Evolutionary conservation across 495 filamentous ascomycete species (phyloP).

Genomic region (Hypomontagnella monticulosa): DNA sequence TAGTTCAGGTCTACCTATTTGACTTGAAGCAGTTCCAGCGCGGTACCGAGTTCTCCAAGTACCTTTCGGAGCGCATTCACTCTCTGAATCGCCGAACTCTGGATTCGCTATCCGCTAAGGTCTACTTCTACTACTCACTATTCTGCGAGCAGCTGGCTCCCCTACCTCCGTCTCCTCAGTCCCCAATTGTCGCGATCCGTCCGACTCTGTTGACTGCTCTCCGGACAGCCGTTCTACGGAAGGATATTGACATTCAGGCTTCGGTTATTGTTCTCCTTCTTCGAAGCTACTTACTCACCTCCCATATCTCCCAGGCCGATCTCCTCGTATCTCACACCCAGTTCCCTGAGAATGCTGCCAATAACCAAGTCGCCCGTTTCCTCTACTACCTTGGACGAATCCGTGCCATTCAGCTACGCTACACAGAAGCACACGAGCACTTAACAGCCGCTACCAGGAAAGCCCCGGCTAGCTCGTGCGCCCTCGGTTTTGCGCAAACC

Average conservation of each 20-base stretch:
- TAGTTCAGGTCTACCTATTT: conserved; percentile 88
- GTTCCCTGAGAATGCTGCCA: conserved; percentile 91
- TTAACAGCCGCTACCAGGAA: conserved; percentile 92
- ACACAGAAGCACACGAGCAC: conserved; percentile 96
- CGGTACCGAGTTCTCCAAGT: conserved; percentile 83
- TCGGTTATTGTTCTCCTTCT: conserved; percentile 93
- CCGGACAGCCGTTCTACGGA: conserved; percentile 90
- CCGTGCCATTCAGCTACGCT: conserved; percentile 93
- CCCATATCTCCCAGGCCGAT: conserved; percentile 96
- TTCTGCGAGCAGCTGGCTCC: conserved; percentile 91
- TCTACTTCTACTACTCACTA: conserved; percentile 96
- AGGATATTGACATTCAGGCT: conserved; percentile 95
- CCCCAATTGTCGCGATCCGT: conserved; percentile 84
- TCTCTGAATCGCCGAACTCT: conserved; percentile 90
- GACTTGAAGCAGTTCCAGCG: conserved; percentile 81
- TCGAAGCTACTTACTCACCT: conserved; percentile 94
- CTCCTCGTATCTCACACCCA: conserved; percentile 92
- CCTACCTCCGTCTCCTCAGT: conserved; percentile 84
- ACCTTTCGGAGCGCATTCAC: conserved; percentile 84
- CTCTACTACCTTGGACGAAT: conserved; percentile 96
- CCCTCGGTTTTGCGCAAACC: conserved; percentile 92
- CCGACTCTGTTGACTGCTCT: conserved; percentile 87
- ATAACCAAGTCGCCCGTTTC: conserved; percentile 97
- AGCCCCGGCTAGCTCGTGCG: conserved; percentile 86
- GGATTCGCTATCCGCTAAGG: conserved; percentile 90